Evolutionary conservation across 768 basidiomycete genomes (phyloP).

Genomic region (Fomitopsis serialis): DNA sequence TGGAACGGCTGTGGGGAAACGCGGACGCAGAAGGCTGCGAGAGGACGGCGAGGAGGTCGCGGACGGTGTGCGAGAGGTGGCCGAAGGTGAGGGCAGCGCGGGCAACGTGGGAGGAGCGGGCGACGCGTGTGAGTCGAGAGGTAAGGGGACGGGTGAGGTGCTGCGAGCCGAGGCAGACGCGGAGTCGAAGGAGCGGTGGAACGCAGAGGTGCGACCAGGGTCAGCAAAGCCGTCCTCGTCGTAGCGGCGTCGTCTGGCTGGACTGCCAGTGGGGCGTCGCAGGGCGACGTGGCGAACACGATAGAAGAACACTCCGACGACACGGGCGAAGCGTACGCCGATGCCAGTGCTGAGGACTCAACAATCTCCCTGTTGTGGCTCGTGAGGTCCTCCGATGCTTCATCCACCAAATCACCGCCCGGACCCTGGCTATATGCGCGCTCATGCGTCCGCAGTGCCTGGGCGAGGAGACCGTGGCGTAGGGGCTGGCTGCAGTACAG

Average conservation of each 20-base stretch:
- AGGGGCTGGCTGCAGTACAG: neutral
- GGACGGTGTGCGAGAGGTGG: neutral
- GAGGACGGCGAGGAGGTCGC: neutral
- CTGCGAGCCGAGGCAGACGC: neutral
- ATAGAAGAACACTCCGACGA: neutral
- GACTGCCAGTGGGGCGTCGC: neutral
- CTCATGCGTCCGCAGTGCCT: neutral
- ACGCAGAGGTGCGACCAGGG: conserved; percentile 5
- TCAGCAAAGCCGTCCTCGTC: neutral
- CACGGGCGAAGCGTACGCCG: neutral
- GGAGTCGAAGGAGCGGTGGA: conserved; percentile 5
- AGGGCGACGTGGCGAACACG: neutral
- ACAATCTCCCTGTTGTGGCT: neutral
- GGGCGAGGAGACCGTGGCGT: neutral
- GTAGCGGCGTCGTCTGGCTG: neutral
- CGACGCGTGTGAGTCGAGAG: neutral
- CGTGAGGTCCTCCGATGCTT: neutral
- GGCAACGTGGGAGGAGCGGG: neutral
- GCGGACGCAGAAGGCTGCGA: neutral
- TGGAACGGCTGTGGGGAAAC: neutral
- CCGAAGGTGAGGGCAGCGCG: too few relatives aligned
- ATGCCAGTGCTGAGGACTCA: neutral
- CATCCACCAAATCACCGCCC: neutral
- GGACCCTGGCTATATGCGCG: neutral
- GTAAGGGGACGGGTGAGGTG: neutral